Percentiles rank a stretch among this genome's conserved stretches.
Conservation (phyloP, 139 green algal genomes). For the Micromonas pusilla region DNA sequence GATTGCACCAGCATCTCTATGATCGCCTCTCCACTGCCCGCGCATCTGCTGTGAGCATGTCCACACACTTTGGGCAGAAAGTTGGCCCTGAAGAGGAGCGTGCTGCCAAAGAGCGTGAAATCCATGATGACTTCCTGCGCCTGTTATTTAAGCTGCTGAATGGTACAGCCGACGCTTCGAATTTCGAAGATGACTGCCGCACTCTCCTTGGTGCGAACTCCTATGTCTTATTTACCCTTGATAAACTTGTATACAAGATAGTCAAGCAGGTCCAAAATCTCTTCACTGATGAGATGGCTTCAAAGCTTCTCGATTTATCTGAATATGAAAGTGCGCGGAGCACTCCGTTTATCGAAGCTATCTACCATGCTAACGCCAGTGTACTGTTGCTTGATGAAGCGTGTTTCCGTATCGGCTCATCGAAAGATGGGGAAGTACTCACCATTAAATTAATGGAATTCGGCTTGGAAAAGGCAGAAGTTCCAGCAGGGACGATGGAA, state of each 20-base stretch:
- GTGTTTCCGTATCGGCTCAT: conserved; percentile 54
- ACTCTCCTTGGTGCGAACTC: conserved; percentile 73
- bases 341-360: conserved; percentile 29
- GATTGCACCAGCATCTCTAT: conserved; percentile 69
- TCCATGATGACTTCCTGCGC: conserved; percentile 14
- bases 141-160: conserved; percentile 19
- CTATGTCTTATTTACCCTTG: conserved; percentile 90
- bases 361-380: conserved; percentile 60
- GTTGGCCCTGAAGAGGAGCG: not conserved
- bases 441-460: not conserved
- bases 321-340: conserved; percentile 62
- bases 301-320: conserved; percentile 62
- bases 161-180: conserved; percentile 49
- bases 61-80: not conserved
- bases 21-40: conserved; percentile 56
- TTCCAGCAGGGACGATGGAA: not conserved
- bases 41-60: conserved; percentile 1
- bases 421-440: conserved; percentile 29
- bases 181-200: conserved; percentile 68
- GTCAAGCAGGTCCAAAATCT: conserved; percentile 70
- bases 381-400: conserved; percentile 67
- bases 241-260: conserved; percentile 87
- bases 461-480: not conserved
- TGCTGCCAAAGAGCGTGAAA: not conserved
- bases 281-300: conserved; percentile 56